A percentile compares a stretch with the other conserved stretches of the same genome.
Evolutionary conservation across 1,284 basidiomycete genomes (phyloP).

Genomic region (Inonotus hispidus): DNA sequence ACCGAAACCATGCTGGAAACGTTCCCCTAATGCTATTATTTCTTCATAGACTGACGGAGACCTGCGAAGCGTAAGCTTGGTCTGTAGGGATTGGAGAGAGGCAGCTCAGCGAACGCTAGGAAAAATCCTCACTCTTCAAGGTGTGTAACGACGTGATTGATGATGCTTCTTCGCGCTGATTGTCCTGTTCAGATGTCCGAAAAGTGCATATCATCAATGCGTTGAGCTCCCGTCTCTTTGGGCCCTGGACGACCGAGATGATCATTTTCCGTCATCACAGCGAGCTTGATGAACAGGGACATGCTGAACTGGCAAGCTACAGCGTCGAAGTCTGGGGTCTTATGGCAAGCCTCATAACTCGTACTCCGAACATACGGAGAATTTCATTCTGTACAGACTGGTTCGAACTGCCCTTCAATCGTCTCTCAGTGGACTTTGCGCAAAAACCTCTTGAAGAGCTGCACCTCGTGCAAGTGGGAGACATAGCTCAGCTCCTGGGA

Average conservation of each 20-base stretch:
- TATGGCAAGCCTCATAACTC: slow-evolving; percentile 1
- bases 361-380: slow-evolving; percentile 9
- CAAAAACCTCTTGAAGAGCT: slow-evolving; percentile 9
- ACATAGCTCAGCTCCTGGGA: slow-evolving; percentile 16
- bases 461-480: slow-evolving; percentile 12
- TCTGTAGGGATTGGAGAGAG: slow-evolving; percentile 14
- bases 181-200: background rate
- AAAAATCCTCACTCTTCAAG: slow-evolving; percentile 13
- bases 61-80: slow-evolving; percentile 14
- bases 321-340: slow-evolving; percentile 5
- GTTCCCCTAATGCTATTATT: background rate
- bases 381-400: slow-evolving; percentile 13
- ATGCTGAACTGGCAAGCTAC: background rate
- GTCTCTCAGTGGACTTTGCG: slow-evolving; percentile 1
- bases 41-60: slow-evolving; percentile 10
- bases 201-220: slow-evolving; percentile 7
- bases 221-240: slow-evolving; percentile 10
- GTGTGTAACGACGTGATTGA: background rate
- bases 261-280: slow-evolving; percentile 8
- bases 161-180: background rate
- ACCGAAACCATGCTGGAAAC: background rate
- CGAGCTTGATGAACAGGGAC: background rate
- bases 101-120: slow-evolving; percentile 15
- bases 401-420: slow-evolving; percentile 7
- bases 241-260: slow-evolving; percentile 13